These are phyloP conservation scores for Tolypocladium ophioglossoides DNA, from an alignment of 2,329 filamentous ascomycete genomes.

Conservation along the genomic window DNA sequence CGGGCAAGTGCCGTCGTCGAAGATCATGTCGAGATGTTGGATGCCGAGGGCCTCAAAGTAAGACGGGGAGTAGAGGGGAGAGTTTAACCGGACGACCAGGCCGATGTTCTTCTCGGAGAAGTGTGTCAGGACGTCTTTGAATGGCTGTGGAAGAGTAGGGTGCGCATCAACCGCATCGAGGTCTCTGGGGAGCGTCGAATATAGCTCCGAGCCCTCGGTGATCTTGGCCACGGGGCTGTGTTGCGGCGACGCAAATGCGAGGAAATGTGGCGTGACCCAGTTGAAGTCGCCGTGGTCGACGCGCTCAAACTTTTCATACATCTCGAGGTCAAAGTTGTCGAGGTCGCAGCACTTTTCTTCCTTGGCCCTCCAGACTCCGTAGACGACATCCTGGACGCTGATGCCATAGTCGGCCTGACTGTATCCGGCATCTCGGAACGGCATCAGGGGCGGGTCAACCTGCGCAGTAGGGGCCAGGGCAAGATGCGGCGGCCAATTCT, in stretches of 20 bases:
- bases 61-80: slow-evolving; percentile 89
- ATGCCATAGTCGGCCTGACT: slow-evolving; percentile 95
- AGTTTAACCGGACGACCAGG: slow-evolving; percentile 90
- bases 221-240: slow-evolving; percentile 66
- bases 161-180: slow-evolving; percentile 61
- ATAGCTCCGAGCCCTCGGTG: slow-evolving; percentile 61
- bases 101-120: slow-evolving; percentile 84
- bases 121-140: slow-evolving; percentile 92
- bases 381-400: slow-evolving; percentile 94
- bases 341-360: slow-evolving; percentile 86
- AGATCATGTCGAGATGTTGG: slow-evolving; percentile 97
- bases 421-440: slow-evolving; percentile 95
- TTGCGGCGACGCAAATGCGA: slow-evolving; percentile 94
- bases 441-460: slow-evolving; percentile 95
- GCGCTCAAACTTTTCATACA: slow-evolving; percentile 92
- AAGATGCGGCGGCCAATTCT: slow-evolving; percentile 93
- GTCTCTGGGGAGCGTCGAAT: slow-evolving; percentile 62
- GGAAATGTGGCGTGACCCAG: slow-evolving; percentile 91
- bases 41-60: slow-evolving; percentile 95
- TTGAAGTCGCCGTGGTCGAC: slow-evolving; percentile 99
- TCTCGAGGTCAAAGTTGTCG: slow-evolving; percentile 89
- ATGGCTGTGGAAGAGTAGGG: slow-evolving; percentile 66
- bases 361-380: slow-evolving; percentile 98
- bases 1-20: slow-evolving; percentile 95
- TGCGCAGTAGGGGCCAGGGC: slow-evolving; percentile 93